Evolutionary conservation across 169 alveolate species (phyloP).

Genomic region (Babesia bigemina): DNA sequence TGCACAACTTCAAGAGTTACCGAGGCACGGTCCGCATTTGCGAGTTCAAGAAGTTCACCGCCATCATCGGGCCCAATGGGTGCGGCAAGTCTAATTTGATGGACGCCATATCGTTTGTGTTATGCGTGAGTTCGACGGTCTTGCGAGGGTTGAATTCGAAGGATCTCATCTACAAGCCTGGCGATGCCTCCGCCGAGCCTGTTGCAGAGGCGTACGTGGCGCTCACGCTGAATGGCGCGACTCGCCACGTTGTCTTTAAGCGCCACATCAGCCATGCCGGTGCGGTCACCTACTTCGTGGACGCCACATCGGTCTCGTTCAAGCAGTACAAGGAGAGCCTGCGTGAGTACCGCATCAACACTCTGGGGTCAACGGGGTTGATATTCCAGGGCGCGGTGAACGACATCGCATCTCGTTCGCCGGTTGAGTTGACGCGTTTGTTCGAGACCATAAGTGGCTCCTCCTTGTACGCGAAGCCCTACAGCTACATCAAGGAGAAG

Average conservation of each 20-base stretch:
- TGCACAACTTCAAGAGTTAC: slow-evolving; percentile 90
- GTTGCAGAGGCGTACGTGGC: slow-evolving; percentile 75
- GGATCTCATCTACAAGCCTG: slow-evolving; percentile 84
- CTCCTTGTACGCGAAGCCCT: slow-evolving; percentile 61
- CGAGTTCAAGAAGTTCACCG: slow-evolving; percentile 85
- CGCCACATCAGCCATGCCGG: slow-evolving; percentile 81
- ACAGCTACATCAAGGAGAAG: slow-evolving; percentile 57
- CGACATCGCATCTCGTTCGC: slow-evolving; percentile 83
- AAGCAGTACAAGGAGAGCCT: slow-evolving; percentile 64
- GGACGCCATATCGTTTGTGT: slow-evolving; percentile 85
- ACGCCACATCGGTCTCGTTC: slow-evolving; percentile 66
- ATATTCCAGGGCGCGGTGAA: slow-evolving; percentile 91
- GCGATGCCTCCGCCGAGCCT: slow-evolving; percentile 47
- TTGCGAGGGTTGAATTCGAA: slow-evolving; percentile 85
- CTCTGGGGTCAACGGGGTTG: slow-evolving; percentile 77
- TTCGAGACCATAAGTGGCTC: slow-evolving; percentile 88
- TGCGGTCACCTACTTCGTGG: slow-evolving; percentile 78
- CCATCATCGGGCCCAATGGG: slow-evolving; percentile 92
- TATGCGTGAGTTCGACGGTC: slow-evolving; percentile 84
- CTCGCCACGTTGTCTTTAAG: slow-evolving; percentile 77
- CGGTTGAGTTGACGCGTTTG: slow-evolving; percentile 84
- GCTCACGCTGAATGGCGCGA: slow-evolving; percentile 73
- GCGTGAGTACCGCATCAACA: slow-evolving; percentile 69
- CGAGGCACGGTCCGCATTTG: slow-evolving; percentile 88
- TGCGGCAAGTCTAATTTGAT: slow-evolving; percentile 90